Percentiles rank a stretch among this genome's conserved stretches.
Conservation (phyloP, 148 eudicot genomes). For the Polygonum maritimum region DNA sequence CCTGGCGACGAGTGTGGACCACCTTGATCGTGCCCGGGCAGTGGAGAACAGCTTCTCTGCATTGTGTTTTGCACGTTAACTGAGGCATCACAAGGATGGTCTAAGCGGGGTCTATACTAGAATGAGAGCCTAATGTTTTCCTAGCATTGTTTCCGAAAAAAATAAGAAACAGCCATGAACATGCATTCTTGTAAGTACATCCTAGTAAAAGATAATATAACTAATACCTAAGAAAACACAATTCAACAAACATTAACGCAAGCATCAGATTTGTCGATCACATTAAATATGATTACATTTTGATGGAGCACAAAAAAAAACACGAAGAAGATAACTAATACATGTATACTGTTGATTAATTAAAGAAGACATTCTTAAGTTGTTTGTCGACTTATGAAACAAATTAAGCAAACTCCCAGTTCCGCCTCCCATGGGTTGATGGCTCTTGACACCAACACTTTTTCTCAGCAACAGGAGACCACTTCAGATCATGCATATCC, state of each 20-base stretch:
- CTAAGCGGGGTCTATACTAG: too few relatives aligned
- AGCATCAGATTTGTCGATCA: background rate
- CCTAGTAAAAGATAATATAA: background rate
- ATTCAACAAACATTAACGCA: background rate
- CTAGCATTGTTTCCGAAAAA: too few relatives aligned
- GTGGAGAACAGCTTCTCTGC: too few relatives aligned
- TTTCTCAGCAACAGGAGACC: background rate
- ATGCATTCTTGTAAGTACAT: background rate
- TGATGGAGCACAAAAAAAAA: background rate
- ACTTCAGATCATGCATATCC: background rate
- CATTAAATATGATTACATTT: background rate
- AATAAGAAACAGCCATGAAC: background rate
- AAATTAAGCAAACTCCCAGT: background rate
- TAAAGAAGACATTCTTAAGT: background rate
- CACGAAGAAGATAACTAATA: background rate
- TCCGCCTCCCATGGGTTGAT: background rate
- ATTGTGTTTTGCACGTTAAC: too few relatives aligned
- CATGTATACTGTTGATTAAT: background rate
- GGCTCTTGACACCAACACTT: background rate
- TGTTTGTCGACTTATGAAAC: slow-evolving; percentile 2
- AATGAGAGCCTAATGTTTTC: too few relatives aligned
- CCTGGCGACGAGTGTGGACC: too few relatives aligned
- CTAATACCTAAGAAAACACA: background rate
- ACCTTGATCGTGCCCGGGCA: too few relatives aligned
- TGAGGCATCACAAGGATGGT: too few relatives aligned